phyloP scores from a whole-genome alignment of 2,329 filamentous ascomycete genomes.

The Nemania diffusa region DNA sequence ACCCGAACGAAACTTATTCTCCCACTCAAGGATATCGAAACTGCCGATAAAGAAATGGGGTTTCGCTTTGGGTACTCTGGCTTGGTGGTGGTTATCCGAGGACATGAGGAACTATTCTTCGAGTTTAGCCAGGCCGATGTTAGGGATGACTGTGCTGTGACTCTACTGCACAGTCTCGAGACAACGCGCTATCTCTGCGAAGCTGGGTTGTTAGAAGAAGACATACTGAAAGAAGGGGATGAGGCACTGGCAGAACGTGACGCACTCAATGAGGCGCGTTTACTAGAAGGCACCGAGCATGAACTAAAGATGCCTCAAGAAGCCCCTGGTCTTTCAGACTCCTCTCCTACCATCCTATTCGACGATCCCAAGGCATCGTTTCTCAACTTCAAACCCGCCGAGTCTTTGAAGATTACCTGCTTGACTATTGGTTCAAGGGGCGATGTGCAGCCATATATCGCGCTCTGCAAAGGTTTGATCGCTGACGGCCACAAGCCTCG shows the following conservation, averaged over 20 bases:
- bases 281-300: constrained; percentile 62
- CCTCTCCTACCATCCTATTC: constrained; percentile 79
- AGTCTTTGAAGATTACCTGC: constrained; percentile 86
- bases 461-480: constrained; percentile 88
- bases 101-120: constrained; percentile 96
- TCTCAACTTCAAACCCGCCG: constrained; percentile 86
- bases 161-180: constrained; percentile 80
- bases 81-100: constrained; percentile 89
- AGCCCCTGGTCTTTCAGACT: constrained; percentile 61
- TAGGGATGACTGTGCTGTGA: constrained; percentile 89
- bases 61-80: constrained; percentile 93
- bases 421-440: constrained; percentile 95
- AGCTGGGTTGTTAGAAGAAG: constrained; percentile 72
- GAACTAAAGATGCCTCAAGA: constrained; percentile 62
- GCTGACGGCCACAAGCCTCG: constrained; percentile 86
- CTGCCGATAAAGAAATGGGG: constrained; percentile 92
- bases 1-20: constrained; percentile 93
- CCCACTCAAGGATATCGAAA: constrained; percentile 90
- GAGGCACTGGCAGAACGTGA: constrained; percentile 83
- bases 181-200: constrained; percentile 76
- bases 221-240: constrained; percentile 76
- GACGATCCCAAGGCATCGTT: constrained; percentile 90
- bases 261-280: constrained; percentile 79
- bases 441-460: constrained; percentile 97
- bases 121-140: constrained; percentile 83